Evolutionary conservation across 1,284 basidiomycete genomes (phyloP), one percentile per base, ranked within the genome.

Genomic region (Ganoderma resinaceum): DNA sequence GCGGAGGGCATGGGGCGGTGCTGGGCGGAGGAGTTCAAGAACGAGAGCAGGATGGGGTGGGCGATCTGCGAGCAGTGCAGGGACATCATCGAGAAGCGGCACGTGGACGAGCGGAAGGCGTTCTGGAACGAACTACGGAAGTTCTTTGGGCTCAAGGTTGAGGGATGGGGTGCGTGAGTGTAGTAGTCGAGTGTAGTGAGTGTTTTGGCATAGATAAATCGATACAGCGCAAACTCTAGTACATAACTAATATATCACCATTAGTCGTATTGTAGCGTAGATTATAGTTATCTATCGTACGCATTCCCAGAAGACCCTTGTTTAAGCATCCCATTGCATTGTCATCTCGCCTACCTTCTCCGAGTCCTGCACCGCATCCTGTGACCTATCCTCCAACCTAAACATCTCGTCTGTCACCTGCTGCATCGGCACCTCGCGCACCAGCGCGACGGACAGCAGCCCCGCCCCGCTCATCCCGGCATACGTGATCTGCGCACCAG

Each of bases 401-500:
- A 46, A 68, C 26, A 35, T 69, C 40, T 65, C 63, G 69, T 73
- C 69, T 52, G 57, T 60, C 16, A 53, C 20, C 43, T 61, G 40
- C 63, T 70, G 66, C 72, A 73, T 69, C 23, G 67, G 67, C 20
- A 73, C 57, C 61, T 73, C 67, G 18, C 60, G 49, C 58, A 73
- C 46, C 12, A 71, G 20, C 7, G 59, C 8, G 16, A 65, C n/a
- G 42, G 69, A 49, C 18, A 71, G 14, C 46, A 70, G 62, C 14
- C 80, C 81, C 1, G 73, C 7, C 1, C 61, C 78, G 5, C 64
- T 59, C 23, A 82, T 46, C 2, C 73, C 78, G 16, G 75, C 66
- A 68, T 78, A 81, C 18, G 77, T 76, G 66, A 80, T 68, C 20
- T 73, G 73, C n/a, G 72, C 74, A 7, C 66, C 69, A 2, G 42